Percentiles rank a stretch among this genome's conserved stretches.
These are phyloP conservation scores for Fusarium dimerum DNA, from an alignment of 2,329 filamentous ascomycete species.

Conservation along the genomic window DNA sequence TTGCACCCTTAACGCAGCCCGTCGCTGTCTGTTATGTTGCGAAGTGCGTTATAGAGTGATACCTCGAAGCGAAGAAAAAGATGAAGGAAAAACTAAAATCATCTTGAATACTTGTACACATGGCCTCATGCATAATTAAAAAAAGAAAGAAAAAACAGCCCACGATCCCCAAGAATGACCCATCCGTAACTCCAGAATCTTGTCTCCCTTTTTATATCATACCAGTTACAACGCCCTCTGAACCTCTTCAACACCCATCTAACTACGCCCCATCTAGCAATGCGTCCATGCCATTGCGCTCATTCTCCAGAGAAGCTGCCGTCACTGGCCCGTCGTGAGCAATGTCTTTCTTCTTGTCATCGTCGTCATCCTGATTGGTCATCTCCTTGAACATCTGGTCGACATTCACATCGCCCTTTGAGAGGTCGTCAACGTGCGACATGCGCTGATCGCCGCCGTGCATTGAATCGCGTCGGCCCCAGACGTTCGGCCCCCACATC, in stretches of 20 bases:
- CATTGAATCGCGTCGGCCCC: conserved; percentile 39
- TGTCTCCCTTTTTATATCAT: conserved; percentile 22
- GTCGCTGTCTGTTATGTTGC: background rate
- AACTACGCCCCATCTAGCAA: conserved; percentile 45
- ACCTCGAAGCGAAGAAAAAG: background rate
- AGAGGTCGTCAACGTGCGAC: conserved; percentile 31
- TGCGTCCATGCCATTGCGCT: conserved; percentile 49
- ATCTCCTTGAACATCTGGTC: conserved; percentile 59
- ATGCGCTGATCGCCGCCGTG: conserved; percentile 28
- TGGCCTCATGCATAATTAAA: background rate
- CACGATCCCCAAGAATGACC: background rate
- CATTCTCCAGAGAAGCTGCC: conserved; percentile 45
- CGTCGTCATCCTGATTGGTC: conserved; percentile 54
- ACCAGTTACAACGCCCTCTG: conserved; percentile 22
- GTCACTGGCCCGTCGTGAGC: conserved; percentile 37
- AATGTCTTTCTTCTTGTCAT: conserved; percentile 38
- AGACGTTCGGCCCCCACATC: conserved; percentile 53
- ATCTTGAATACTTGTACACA: conserved; percentile 7
- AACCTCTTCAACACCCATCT: conserved; percentile 4
- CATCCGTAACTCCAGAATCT: conserved; percentile 21
- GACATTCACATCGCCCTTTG: conserved; percentile 47
- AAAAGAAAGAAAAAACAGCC: too few species aligned
- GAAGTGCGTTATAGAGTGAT: background rate
- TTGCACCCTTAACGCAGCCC: background rate
- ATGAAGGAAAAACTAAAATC: background rate